Conservation (phyloP, 1,284 basidiomycete genomes). For the Bjerkandera adusta region DNA sequence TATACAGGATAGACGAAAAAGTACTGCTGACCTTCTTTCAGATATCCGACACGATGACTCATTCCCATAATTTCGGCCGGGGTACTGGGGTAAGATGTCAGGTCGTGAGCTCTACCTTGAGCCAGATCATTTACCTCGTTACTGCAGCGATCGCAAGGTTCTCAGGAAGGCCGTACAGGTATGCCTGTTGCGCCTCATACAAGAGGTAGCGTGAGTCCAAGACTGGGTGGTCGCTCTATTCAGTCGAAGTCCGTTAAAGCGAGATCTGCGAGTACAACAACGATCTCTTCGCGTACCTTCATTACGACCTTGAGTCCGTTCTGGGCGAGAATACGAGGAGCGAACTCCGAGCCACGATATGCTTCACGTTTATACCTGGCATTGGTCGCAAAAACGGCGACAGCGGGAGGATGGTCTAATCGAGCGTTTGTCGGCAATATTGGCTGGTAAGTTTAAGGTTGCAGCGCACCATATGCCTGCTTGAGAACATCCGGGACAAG, state of each 20-base stretch:
- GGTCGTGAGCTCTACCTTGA: background rate
- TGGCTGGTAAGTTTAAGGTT: background rate
- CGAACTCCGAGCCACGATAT: constrained; percentile 78
- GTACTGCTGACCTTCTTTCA: constrained; percentile 43
- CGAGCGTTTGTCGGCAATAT: constrained; percentile 1
- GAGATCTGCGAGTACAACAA: constrained; percentile 13
- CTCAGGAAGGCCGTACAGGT: constrained; percentile 52
- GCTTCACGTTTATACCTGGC: constrained; percentile 75
- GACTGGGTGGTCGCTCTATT: constrained; percentile 65
- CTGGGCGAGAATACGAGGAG: constrained; percentile 68
- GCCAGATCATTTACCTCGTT: constrained; percentile 30
- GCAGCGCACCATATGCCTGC: constrained; percentile 48
- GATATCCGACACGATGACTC: constrained; percentile 62
- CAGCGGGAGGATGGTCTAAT: constrained; percentile 42
- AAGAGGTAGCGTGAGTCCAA: constrained; percentile 65
- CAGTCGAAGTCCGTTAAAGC: background rate
- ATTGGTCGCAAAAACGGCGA: constrained; percentile 57
- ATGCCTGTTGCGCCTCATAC: constrained; percentile 70
- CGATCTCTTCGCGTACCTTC: constrained; percentile 45
- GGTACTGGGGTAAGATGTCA: constrained; percentile 41
- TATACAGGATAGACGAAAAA: background rate
- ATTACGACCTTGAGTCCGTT: constrained; percentile 65
- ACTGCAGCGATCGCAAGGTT: constrained; percentile 54
- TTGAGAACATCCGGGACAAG: constrained; percentile 54
- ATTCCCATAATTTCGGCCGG: constrained; percentile 64